These are phyloP conservation scores for Phlebiopsis flavidoalba DNA, from an alignment of 768 basidiomycete species.

Conservation along the genomic window DNA sequence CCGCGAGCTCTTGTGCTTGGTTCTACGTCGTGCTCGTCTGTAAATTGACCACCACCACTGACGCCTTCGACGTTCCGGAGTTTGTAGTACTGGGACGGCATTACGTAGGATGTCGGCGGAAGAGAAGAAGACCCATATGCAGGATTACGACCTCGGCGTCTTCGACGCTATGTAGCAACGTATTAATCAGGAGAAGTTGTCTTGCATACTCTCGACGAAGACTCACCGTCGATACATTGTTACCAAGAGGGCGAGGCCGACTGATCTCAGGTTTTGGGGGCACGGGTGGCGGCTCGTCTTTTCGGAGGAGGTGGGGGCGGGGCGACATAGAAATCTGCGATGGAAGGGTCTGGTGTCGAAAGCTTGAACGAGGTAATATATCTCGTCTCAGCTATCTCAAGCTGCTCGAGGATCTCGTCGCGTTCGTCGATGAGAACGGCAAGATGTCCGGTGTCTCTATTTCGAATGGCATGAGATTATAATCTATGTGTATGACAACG, in stretches of 20 bases:
- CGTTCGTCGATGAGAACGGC: conserved; percentile 68
- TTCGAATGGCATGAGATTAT: background rate
- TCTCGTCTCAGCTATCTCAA: conserved; percentile 75
- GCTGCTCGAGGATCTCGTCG: conserved; percentile 70
- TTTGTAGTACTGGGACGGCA: conserved; percentile 77
- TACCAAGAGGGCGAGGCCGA: conserved; percentile 52
- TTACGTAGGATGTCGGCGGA: conserved; percentile 72
- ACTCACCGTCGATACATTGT: conserved; percentile 11
- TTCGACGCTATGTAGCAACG: conserved; percentile 23
- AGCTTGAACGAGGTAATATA: conserved; percentile 75
- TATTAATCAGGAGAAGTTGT: background rate
- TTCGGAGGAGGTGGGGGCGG: conserved; percentile 24
- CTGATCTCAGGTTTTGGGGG: conserved; percentile 55
- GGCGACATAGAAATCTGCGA: conserved; percentile 37
- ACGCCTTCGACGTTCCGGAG: conserved; percentile 58
- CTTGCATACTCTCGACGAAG: no score
- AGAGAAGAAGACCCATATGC: conserved; percentile 65
- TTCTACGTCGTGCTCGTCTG: conserved; percentile 25
- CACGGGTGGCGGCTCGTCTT: conserved; percentile 33
- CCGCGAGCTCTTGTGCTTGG: conserved; percentile 8
- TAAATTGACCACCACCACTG: conserved; percentile 51
- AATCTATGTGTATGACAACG: background rate
- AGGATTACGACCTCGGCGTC: conserved; percentile 51
- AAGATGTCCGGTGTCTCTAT: conserved; percentile 65
- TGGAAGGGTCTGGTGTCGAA: conserved; percentile 68